Percentiles rank a stretch among this genome's conserved stretches.
Evolutionary conservation across 2,329 filamentous ascomycete species (phyloP).

Genomic region (Cadophora sp.): DNA sequence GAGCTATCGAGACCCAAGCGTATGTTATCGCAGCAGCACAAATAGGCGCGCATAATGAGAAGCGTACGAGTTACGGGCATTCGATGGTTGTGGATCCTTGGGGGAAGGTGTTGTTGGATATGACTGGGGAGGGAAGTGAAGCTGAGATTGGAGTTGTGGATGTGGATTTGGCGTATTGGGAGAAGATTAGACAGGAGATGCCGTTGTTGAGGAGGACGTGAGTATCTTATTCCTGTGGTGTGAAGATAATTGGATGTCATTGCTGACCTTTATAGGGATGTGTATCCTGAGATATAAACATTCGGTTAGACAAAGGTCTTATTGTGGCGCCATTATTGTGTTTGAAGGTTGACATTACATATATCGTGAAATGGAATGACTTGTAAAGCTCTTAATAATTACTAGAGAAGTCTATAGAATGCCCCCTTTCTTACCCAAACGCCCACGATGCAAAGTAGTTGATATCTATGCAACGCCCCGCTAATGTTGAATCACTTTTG

Average conservation of each 20-base stretch:
- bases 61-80: constrained; percentile 82
- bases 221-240: constrained; percentile 25
- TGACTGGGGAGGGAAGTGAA: constrained; percentile 57
- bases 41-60: constrained; percentile 74
- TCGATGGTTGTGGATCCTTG: constrained; percentile 87
- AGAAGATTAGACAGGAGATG: constrained; percentile 61
- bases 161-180: constrained; percentile 58
- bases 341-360: neutral
- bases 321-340: no score
- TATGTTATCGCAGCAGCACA: constrained; percentile 91
- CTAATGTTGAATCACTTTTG: constrained; percentile 40
- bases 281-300: constrained; percentile 30
- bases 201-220: constrained; percentile 59
- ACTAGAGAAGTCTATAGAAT: constrained; percentile 13
- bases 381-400: constrained; percentile 15
- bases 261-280: constrained; percentile 34
- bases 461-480: constrained; percentile 38
- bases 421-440: constrained; percentile 28
- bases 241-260: no score
- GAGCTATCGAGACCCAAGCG: constrained; percentile 88
- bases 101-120: constrained; percentile 75
- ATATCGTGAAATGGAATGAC: neutral
- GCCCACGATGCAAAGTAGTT: constrained; percentile 41
- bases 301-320: neutral
- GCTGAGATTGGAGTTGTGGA: constrained; percentile 57